Evolutionary conservation across 441 rosid genomes (phyloP), one percentile per base, ranked within the genome.

Genomic region (Arabidopsis hybrid): DNA sequence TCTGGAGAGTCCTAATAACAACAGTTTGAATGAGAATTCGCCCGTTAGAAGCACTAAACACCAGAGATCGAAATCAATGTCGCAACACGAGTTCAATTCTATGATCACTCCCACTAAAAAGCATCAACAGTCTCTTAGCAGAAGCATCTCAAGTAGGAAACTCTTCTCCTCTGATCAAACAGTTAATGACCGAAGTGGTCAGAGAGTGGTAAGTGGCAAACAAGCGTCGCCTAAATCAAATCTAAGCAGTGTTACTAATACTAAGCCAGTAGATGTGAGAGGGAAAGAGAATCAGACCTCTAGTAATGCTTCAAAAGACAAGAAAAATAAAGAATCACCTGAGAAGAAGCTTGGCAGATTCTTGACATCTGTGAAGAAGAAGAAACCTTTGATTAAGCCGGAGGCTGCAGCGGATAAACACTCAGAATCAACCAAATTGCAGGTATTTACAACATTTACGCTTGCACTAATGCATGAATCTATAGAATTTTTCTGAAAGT

Each of bases 251-350:
- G 77, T 79, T 21, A 21, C 26, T 21, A 21, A 21, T 10, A 60
- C 21, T 32, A 63, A 69, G 75, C 55, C 67, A 38, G 95, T 79
- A 69, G 95, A 85, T 53, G 86, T 78, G 7, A 81, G 72, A 17
- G 97, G 90, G 63, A 90, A 92, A 81, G 97, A 92, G 83, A 95
- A 87, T 78, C 77, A 75, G 36, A 82, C 83, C 2, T 82, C 82
- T 57, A 10, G 62, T 74, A 85, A 86, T 83, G 83, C 82, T 46
- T 62, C 75, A 13, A 90, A 90, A 86, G 92, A 87, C 67, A 88
- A 88, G 81, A 89, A 91, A 80, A 87, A 79, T 50, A 89, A 85
- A 78, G 84, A 71, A 42, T 85, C 86, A 57, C 87, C 87, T 6
- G 89, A 80, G 40, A 90, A 85, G 86, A 89, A 74, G 55, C 76